Evolutionary conservation across 2,329 filamentous ascomycete species (phyloP).

Genomic region (Teratosphaeriaceae sp.): DNA sequence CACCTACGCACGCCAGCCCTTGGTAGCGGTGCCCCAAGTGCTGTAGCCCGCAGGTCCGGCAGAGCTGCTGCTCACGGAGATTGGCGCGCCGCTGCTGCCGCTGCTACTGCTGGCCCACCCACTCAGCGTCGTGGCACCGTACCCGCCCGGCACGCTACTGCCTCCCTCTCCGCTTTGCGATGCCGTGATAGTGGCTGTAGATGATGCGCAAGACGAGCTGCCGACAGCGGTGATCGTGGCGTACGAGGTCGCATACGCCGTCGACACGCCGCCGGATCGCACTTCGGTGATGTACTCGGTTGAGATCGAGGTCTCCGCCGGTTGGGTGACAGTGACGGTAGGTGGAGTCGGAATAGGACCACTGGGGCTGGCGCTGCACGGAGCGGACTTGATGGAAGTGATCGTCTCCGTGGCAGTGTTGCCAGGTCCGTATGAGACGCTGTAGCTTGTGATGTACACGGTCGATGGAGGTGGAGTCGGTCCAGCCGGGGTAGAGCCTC

Average conservation of each 20-base stretch:
- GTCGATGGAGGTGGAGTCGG: neutral
- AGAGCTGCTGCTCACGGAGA: no score
- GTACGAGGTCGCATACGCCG: neutral
- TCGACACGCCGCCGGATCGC: neutral
- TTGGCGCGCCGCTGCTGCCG: no score
- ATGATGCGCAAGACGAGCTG: neutral
- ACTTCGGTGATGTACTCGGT: neutral
- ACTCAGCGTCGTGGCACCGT: no score
- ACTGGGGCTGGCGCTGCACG: slow-evolving; percentile 1
- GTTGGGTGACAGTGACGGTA: no score
- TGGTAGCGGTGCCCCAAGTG: no score
- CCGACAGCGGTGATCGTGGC: neutral
- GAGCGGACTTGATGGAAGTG: neutral
- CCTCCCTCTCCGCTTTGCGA: neutral
- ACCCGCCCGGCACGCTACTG: no score
- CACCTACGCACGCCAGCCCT: no score
- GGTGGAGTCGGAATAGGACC: neutral
- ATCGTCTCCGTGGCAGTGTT: neutral
- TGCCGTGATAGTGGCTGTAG: neutral
- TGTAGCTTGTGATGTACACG: neutral
- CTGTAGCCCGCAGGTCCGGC: no score
- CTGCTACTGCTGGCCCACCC: neutral
- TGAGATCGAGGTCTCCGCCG: no score
- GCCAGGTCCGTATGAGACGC: neutral
- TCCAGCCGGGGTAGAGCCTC: neutral